These are phyloP conservation scores for Arthroderma uncinatum DNA, from an alignment of 2,329 filamentous ascomycete species.

Conservation along the genomic window DNA sequence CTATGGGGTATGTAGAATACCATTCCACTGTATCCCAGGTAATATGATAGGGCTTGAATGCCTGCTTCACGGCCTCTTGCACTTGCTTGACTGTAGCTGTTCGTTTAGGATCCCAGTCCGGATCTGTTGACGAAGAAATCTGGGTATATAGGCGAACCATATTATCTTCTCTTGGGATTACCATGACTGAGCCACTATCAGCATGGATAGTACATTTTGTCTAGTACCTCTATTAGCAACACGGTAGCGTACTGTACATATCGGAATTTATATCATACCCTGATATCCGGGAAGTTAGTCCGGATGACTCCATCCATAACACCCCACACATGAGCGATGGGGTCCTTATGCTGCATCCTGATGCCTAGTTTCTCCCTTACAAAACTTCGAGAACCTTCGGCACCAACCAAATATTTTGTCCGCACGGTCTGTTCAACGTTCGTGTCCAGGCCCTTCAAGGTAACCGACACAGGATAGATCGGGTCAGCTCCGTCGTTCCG, in stretches of 20 bases:
- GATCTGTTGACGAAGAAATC: conserved; percentile 51
- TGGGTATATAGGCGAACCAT: conserved; percentile 44
- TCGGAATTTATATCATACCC: conserved; percentile 66
- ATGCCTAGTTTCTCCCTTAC: conserved; percentile 46
- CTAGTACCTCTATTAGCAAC: conserved; percentile 1
- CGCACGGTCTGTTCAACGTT: conserved; percentile 38
- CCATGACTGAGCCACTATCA: conserved; percentile 65
- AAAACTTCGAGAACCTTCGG: conserved; percentile 58
- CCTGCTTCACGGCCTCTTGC: conserved; percentile 46
- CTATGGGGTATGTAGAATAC: conserved; percentile 56
- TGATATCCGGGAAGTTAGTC: conserved; percentile 67
- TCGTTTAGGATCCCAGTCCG: conserved; percentile 51
- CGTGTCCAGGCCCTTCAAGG: conserved; percentile 39
- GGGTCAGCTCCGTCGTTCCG: conserved; percentile 54
- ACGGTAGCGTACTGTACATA: conserved; percentile 39
- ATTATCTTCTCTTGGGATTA: conserved; percentile 58
- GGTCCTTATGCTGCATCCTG: conserved; percentile 53
- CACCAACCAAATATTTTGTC: conserved; percentile 60
- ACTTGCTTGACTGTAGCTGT: conserved; percentile 49
- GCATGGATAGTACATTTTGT: conserved; percentile 60
- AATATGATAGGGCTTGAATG: conserved; percentile 49
- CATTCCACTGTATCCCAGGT: conserved; percentile 55
- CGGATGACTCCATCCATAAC: conserved; percentile 66
- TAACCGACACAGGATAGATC: conserved; percentile 54
- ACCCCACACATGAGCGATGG: conserved; percentile 61